Evolutionary conservation across 768 basidiomycete genomes (phyloP).

Genomic region (Rhodosporidiobolus sp.): DNA sequence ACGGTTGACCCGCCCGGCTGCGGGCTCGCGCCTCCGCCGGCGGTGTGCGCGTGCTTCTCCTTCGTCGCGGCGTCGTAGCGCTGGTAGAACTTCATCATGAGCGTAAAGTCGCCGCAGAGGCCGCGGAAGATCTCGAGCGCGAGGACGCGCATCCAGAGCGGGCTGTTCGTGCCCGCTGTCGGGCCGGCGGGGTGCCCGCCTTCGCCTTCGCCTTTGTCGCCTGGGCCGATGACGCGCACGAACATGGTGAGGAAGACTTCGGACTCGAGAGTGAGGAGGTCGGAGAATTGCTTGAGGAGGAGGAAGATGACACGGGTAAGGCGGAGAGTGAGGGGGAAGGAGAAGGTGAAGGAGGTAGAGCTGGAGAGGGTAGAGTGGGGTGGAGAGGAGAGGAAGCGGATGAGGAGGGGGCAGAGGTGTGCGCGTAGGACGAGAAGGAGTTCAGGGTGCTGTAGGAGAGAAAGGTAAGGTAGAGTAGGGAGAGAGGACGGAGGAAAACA

Average conservation of each 20-base stretch:
- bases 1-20: constrained; percentile 54
- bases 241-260: constrained; percentile 75
- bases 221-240: constrained; percentile 50
- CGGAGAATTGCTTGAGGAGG: constrained; percentile 82
- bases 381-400: constrained; percentile 66
- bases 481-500: not conserved
- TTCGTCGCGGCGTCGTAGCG: constrained; percentile 58
- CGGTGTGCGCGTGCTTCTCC: not conserved
- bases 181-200: constrained; percentile 44
- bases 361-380: constrained; percentile 32
- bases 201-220: constrained; percentile 47
- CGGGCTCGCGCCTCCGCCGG: not conserved
- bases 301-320: constrained; percentile 91
- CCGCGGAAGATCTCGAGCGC: constrained; percentile 91
- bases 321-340: constrained; percentile 65
- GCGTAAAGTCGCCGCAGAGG: constrained; percentile 72
- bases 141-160: constrained; percentile 83
- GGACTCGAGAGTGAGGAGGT: constrained; percentile 72
- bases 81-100: constrained; percentile 74
- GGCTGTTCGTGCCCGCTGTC: constrained; percentile 47
- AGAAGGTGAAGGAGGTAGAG: constrained; percentile 44
- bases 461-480: constrained; percentile 6
- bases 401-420: constrained; percentile 82
- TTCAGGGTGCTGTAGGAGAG: constrained; percentile 63
- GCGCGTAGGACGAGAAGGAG: constrained; percentile 80